Evolutionary conservation across 1,284 basidiomycete species (phyloP).

Genomic region (Ustilago cynodontis): DNA sequence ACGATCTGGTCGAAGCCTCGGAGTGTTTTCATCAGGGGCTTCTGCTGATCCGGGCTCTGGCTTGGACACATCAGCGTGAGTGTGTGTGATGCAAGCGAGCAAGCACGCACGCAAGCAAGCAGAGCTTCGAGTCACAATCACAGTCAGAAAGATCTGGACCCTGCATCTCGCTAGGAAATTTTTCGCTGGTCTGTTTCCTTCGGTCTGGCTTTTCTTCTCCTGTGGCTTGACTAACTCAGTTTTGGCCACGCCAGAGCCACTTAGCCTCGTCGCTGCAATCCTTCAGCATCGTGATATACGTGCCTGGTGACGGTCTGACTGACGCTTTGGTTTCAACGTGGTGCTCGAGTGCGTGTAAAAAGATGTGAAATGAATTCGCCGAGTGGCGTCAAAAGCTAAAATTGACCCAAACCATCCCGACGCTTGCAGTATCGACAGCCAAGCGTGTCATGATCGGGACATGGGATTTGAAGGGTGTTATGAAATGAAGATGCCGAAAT

Average conservation of each 20-base stretch:
- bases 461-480: background rate
- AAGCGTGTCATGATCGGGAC: background rate
- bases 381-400: background rate
- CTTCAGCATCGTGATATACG: background rate
- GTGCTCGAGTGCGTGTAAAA: background rate
- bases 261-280: background rate
- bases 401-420: background rate
- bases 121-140: background rate
- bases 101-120: background rate
- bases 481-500: background rate
- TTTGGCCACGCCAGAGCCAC: slow-evolving; percentile 4
- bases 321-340: too few species aligned
- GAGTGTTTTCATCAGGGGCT: background rate
- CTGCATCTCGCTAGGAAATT: slow-evolving; percentile 26
- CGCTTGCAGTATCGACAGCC: background rate
- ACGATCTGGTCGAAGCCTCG: background rate
- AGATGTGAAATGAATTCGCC: background rate
- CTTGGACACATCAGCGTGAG: background rate
- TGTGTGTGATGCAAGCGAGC: slow-evolving; percentile 1
- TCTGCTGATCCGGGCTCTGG: background rate
- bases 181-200: slow-evolving; percentile 4
- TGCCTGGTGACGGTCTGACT: background rate
- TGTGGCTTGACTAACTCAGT: background rate
- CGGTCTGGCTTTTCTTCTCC: background rate
- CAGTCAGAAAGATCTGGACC: slow-evolving; percentile 11